Evolutionary conservation across 495 filamentous ascomycete species (phyloP), one percentile per base, ranked within the genome.

Genomic region (Lophiotrema nucula): DNA sequence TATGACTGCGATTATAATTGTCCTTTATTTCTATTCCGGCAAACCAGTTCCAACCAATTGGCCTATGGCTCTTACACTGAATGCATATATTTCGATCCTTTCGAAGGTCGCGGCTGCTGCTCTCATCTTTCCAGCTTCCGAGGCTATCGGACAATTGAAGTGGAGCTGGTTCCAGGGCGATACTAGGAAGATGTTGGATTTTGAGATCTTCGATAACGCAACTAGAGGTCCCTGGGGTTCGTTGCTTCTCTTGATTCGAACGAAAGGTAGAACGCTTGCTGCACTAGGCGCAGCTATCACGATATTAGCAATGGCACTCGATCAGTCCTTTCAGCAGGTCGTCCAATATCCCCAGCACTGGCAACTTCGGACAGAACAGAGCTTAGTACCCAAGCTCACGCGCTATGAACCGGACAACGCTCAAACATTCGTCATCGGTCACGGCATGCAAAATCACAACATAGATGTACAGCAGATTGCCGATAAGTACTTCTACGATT

Each of bases 301-400:
- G 4, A 11, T 65, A 1, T 35, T 65, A 18, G 50, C 61, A 10
- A 48, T 65, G 38, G 50, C 56, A 25, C 35, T 65, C 2, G 61
- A 65, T 28, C 56, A 56, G 13, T 65, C 56, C 25, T 65, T 65
- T 52, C 61, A 65, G 41, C 61, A 65, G 46, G 50, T 65, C 10
- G 56, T 65, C n/a, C 41, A 45, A 13, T 64, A 46, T 21, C 54
- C 60, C 13, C 28, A 58, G 16, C 47, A 31, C 18, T 59, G 54
- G 53, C 28, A 19, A 10, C n/a, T 46, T 12, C 38, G 59, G 25
- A n/a, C n/a, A n/a, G 42, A 42, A 11, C 27, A 26, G 11, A 47
- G 60, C 22, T 47, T 19, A 0, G 43, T 64, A 1, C 54, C 60
- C 10, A 4, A 18, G 23, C 27, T 46, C 12, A 27, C 38, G 12